These are phyloP conservation scores for Metarhizium brunneum DNA, from an alignment of 2,329 filamentous ascomycete species.

Conservation along the genomic window DNA sequence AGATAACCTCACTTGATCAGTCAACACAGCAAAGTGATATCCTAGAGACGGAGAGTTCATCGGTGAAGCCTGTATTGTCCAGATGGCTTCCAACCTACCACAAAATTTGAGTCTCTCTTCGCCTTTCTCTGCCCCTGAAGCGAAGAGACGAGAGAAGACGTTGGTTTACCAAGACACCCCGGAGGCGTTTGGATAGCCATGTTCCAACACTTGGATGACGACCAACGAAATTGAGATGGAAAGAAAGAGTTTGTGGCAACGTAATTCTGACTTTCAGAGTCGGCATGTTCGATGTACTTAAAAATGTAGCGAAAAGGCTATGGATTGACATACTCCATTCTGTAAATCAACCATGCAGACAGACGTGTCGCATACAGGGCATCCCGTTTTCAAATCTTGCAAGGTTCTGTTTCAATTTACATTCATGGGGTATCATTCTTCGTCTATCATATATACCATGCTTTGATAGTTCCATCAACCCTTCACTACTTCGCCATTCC, in stretches of 20 bases:
- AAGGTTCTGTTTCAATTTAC: background rate
- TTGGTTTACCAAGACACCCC: background rate
- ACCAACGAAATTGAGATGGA: background rate
- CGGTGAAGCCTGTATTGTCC: too few species aligned
- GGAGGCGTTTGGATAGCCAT: background rate
- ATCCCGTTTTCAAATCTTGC: background rate
- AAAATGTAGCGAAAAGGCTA: background rate
- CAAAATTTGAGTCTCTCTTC: background rate
- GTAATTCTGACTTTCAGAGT: background rate
- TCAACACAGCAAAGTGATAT: too few species aligned
- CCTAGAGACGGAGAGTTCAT: too few species aligned
- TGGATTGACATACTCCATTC: background rate
- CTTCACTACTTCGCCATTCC: slow-evolving; percentile 4
- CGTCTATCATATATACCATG: background rate
- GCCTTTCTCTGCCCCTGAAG: background rate
- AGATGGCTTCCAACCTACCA: background rate
- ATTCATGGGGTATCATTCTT: slow-evolving; percentile 1
- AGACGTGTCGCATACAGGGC: background rate
- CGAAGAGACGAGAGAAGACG: background rate
- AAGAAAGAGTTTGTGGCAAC: background rate
- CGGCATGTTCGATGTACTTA: background rate
- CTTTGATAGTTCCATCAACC: background rate
- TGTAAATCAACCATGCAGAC: background rate
- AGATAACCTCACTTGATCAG: background rate
- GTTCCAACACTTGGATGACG: background rate